Conservation (phyloP, 2,329 filamentous ascomycete genomes). For the Sporothrix globosa region DNA sequence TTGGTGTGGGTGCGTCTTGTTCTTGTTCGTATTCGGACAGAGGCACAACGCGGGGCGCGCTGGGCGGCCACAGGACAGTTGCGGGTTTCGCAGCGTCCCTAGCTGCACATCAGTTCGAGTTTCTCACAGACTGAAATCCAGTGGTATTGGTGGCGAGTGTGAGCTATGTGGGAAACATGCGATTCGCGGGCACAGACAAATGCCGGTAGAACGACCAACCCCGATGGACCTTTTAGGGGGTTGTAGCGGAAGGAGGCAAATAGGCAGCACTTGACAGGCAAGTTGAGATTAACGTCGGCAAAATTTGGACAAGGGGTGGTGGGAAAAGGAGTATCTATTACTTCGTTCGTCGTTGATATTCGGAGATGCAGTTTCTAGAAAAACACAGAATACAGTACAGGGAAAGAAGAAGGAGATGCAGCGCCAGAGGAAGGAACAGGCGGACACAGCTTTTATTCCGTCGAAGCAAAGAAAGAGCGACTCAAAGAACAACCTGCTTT, state of each 20-base stretch:
- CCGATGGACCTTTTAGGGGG: constrained; percentile 25
- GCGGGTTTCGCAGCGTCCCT: background rate
- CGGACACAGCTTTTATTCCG: background rate
- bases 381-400: background rate
- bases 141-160: constrained; percentile 27
- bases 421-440: constrained; percentile 11
- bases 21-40: constrained; percentile 29
- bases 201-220: constrained; percentile 27
- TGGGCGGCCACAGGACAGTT: background rate
- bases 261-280: background rate
- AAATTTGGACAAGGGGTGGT: constrained; percentile 2
- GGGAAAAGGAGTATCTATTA: constrained; percentile 10
- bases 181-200: constrained; percentile 28
- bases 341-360: background rate
- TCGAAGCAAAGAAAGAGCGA: background rate
- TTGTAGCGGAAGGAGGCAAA: background rate
- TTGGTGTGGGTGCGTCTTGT: constrained; percentile 4
- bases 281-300: constrained; percentile 25
- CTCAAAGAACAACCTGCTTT: background rate
- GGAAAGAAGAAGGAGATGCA: background rate
- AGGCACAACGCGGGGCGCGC: constrained; percentile 16
- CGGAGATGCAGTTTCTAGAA: background rate
- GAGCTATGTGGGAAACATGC: constrained; percentile 11
- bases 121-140: constrained; percentile 5
- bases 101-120: constrained; percentile 15